These are phyloP conservation scores for Crucihimalaya himalaica DNA, from an alignment of 345 rosid species.

Conservation along the genomic window DNA sequence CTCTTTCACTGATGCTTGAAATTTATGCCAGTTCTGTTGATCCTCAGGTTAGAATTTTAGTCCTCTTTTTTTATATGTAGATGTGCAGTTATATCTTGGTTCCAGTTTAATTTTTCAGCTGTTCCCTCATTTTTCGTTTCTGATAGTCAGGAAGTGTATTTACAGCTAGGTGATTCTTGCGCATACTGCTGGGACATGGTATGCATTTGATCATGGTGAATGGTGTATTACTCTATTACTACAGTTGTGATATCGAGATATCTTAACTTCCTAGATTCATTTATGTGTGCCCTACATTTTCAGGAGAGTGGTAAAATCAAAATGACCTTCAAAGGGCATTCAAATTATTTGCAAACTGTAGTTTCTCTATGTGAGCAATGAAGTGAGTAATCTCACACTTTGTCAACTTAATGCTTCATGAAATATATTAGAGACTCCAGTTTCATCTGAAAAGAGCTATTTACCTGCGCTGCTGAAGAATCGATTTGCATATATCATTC, in stretches of 20 bases:
- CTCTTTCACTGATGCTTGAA: slow-evolving; percentile 92
- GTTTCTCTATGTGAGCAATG: too few relatives aligned
- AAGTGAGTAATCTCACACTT: too few relatives aligned
- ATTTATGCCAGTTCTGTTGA: slow-evolving; percentile 80
- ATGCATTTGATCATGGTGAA: slow-evolving; percentile 49
- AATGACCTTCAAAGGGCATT: slow-evolving; percentile 83
- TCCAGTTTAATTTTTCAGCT: background rate
- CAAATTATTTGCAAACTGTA: slow-evolving; percentile 81
- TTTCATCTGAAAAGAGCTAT: too few relatives aligned
- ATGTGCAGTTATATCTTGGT: background rate
- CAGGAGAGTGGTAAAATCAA: slow-evolving; percentile 86
- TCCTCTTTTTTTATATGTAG: background rate
- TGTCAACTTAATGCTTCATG: too few relatives aligned
- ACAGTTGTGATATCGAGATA: background rate
- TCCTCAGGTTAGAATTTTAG: slow-evolving; percentile 51
- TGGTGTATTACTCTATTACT: slow-evolving; percentile 8
- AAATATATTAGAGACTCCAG: too few relatives aligned
- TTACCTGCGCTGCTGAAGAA: too few relatives aligned
- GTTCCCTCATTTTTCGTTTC: slow-evolving; percentile 22
- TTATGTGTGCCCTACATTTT: slow-evolving; percentile 30
- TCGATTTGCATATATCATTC: too few relatives aligned
- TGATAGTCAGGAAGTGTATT: slow-evolving; percentile 70
- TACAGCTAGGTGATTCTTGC: slow-evolving; percentile 92
- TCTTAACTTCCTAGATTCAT: background rate
- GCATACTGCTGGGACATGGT: slow-evolving; percentile 99